These are phyloP conservation scores for Cytospora piceae DNA, from an alignment of 2,329 filamentous ascomycete genomes.

Conservation along the genomic window DNA sequence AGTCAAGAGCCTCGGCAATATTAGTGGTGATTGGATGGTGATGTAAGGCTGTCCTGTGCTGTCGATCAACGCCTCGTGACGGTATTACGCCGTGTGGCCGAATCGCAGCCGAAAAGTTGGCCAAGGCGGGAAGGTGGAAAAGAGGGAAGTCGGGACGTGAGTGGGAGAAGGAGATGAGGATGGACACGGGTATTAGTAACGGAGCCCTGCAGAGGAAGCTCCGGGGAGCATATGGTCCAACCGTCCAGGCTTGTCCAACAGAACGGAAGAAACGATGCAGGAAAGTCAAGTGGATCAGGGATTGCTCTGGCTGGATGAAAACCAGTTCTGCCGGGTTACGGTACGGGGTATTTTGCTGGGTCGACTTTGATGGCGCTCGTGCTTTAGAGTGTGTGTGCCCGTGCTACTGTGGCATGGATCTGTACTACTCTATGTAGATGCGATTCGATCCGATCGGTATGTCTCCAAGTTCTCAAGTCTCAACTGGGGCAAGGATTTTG, in stretches of 20 bases:
- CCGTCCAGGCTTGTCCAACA: not conserved
- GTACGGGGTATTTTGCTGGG: not conserved
- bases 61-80: conserved; percentile 5
- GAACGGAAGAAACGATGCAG: not conserved
- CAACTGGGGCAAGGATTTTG: not conserved
- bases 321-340: not conserved
- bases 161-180: conserved; percentile 8
- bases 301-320: not conserved
- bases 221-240: conserved; percentile 16
- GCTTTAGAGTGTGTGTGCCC: not conserved
- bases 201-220: not conserved
- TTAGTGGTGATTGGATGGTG: conserved; percentile 16
- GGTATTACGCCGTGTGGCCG: not conserved
- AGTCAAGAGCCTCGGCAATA: conserved; percentile 13
- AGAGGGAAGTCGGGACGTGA: not conserved
- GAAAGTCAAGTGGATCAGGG: not conserved
- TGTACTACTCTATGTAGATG: not conserved
- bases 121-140: conserved; percentile 1
- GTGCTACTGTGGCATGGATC: not conserved
- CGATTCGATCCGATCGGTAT: conserved; percentile 1
- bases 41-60: conserved; percentile 16
- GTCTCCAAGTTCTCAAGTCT: not conserved
- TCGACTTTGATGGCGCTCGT: not conserved
- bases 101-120: conserved; percentile 1
- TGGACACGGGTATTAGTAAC: conserved; percentile 17